Evolutionary conservation across 1,284 basidiomycete species (phyloP), one percentile per base, ranked within the genome.

Genomic region (Rhodotorula sp.): DNA sequence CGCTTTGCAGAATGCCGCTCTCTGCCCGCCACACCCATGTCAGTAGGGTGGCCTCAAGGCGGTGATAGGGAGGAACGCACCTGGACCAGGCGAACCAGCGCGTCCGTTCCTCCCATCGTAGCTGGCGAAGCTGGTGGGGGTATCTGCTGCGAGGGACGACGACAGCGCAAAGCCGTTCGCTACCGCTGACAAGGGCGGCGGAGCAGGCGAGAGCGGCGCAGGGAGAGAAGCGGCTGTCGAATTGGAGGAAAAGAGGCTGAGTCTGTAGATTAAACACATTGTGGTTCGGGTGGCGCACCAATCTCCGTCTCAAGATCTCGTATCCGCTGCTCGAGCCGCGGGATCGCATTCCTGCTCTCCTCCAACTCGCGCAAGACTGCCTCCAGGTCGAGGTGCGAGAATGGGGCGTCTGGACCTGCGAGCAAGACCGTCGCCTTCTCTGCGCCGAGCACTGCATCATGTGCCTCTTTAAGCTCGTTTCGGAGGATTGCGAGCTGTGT

Each of bases 101-200:
- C 19, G 48, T n/a, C 24, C 30, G 32, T 7, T 39, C 27, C 11
- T 24, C 30, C 24, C 52, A 29, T 54, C 30, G 29, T 29, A 32
- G 39, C 59, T 60, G 24, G 10, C 47, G 19, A 17, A 49, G 55
- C 62, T 63, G 15, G 44, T 27, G 7, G 61, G 44, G 4, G 24
- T 55, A 10, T n/a, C 15, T n/a, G 54, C 48, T 9, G 24, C 48
- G 13, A 29, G 24, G 19, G 59, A 30, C n/a, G 36, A 34, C 6
- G 59, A 51, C 24, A 11, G 47, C 22, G 20, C 29, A 32, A 64
- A 64, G 4, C 62, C 62, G 13, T 64, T 64, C 20, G 58, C 29
- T 32, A 39, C 29, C 0, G 62, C 55, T 8, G 62, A 57, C 0
- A 22, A 11, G 2, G 62, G 62, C 0, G 61, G 61, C 29, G 46